Evolutionary conservation across 441 rosid species (phyloP), one percentile per base, ranked within the genome.

Genomic region (Euphorbia corollata): DNA sequence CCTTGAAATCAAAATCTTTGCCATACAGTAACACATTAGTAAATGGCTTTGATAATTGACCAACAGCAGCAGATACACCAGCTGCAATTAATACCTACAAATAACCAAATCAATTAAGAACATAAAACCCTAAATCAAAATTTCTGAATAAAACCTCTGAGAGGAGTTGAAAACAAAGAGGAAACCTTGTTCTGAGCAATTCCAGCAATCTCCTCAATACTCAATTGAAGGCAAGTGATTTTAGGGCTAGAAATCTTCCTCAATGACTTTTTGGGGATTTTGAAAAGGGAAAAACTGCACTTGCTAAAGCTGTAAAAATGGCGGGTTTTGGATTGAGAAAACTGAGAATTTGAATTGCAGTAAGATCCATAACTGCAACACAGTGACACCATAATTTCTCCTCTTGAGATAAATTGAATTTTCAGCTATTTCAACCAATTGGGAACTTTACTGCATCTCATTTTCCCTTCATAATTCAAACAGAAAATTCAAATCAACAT

Each of bases 1-100:
- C 54, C 78, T 67, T 82, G 59, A 85, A 75, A 70, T 92, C 89
- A 24, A 92, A 70, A 16, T 77, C 78, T 78, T 63, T 87, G 51
- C 86, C 83, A 65, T 87, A 86, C 2, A 87, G 72, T 64, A 88
- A 63, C 2, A 76, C 73, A 8, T 79, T 72, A 54, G 97, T 88
- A 75, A 90, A 82, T 10, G 96, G 96, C 81, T 92, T 92, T 8
- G 85, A 80, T 67, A 92, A 83, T 82, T 92, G 96, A 54, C 98
- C 98, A 51, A 92, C 78, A 47, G 86, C 95, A 16, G 87, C 89
- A 3, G 98, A 86, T 32, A 75, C 71, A 23, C 78, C 90, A 51
- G 96, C 97, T 48, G 96, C 87, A 69, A 92, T 77, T 65, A 92
- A 74, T 9, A 88, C 96, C 94, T 85, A 68, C 3, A 12, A 47